phyloP scores from a whole-genome alignment of 441 rosid species.

The Melianthus villosus region DNA sequence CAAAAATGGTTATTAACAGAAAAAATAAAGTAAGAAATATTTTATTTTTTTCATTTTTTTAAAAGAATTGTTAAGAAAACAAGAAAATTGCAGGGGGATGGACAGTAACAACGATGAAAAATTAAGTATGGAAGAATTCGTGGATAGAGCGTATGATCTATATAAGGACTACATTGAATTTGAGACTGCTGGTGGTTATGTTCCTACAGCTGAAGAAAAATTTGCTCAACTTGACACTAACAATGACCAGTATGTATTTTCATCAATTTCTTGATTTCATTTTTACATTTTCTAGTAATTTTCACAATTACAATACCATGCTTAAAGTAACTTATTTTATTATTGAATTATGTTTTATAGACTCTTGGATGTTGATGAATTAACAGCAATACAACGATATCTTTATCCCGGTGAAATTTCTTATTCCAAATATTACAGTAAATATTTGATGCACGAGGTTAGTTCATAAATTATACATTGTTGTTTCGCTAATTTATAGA shows the following conservation, averaged over 20 bases:
- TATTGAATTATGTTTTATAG: slow-evolving; percentile 9
- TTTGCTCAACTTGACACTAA: slow-evolving; percentile 39
- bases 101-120: slow-evolving; percentile 36
- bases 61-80: no score
- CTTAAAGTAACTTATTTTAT: neutral
- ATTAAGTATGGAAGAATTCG: slow-evolving; percentile 32
- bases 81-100: slow-evolving; percentile 16
- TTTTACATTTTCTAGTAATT: no score
- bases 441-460: slow-evolving; percentile 37
- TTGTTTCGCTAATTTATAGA: neutral
- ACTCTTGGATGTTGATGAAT: slow-evolving; percentile 26
- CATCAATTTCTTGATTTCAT: no score
- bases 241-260: slow-evolving; percentile 26
- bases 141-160: slow-evolving; percentile 17
- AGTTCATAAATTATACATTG: neutral
- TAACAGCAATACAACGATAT: slow-evolving; percentile 35
- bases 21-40: slow-evolving; percentile 20
- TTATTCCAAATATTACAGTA: slow-evolving; percentile 38
- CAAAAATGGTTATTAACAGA: slow-evolving; percentile 37
- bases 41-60: neutral
- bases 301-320: no score
- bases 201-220: slow-evolving; percentile 24
- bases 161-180: slow-evolving; percentile 34
- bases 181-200: slow-evolving; percentile 14
- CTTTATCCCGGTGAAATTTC: slow-evolving; percentile 50